A percentile compares a stretch with the other conserved stretches of the same genome.
Conservation (phyloP, 306 rosid genomes). For the Inga oerstediana region DNA sequence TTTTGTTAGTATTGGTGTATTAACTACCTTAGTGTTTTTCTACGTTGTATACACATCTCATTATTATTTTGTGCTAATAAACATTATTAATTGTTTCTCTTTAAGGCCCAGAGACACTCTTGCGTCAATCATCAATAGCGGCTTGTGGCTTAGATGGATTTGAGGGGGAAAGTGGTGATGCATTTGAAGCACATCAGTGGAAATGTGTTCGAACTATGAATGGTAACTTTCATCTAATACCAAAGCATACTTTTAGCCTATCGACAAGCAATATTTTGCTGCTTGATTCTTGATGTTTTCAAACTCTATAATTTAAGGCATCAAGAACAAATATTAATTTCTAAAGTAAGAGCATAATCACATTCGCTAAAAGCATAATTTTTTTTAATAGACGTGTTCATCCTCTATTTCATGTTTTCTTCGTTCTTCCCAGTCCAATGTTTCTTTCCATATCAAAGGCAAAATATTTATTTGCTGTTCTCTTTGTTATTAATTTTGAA, state of each 20-base stretch:
- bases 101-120: constrained; percentile 85
- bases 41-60: background rate
- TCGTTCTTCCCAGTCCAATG: background rate
- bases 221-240: constrained; percentile 56
- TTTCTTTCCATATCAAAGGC: background rate
- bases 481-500: background rate
- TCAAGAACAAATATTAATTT: constrained; percentile 1
- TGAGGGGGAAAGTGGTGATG: constrained; percentile 73
- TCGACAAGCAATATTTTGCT: constrained; percentile 24
- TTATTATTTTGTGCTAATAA: background rate
- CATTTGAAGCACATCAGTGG: constrained; percentile 81
- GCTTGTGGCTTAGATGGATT: constrained; percentile 53
- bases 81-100: constrained; percentile 11
- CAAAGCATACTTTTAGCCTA: constrained; percentile 11
- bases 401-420: background rate
- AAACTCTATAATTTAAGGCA: constrained; percentile 20
- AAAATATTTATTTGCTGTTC: background rate
- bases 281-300: constrained; percentile 19
- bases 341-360: constrained; percentile 12
- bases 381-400: background rate
- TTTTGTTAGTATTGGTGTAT: background rate
- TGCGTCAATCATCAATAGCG: constrained; percentile 62
- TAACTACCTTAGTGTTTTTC: constrained; percentile 10
- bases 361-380: background rate
- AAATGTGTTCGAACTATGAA: constrained; percentile 83